These are phyloP conservation scores for Citrullus mucosospermus DNA, from an alignment of 306 rosid genomes.

Conservation along the genomic window DNA sequence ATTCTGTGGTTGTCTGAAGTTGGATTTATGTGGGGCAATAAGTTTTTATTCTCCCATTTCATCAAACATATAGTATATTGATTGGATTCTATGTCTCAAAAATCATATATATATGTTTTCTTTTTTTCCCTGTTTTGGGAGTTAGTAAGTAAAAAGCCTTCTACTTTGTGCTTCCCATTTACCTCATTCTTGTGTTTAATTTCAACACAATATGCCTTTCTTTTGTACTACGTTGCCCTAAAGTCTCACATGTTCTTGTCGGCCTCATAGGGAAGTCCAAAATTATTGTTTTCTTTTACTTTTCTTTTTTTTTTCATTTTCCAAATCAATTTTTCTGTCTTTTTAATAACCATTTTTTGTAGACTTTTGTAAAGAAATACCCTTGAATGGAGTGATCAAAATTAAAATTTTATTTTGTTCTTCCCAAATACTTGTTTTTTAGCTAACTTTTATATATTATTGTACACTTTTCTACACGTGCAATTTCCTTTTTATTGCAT, in stretches of 20 bases:
- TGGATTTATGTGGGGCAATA: constrained; percentile 2
- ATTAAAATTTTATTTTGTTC: not conserved
- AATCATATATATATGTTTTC: not conserved
- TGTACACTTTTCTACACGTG: not conserved
- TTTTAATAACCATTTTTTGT: not conserved
- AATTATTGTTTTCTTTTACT: not conserved
- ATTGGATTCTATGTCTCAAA: constrained; percentile 7
- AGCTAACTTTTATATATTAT: not conserved
- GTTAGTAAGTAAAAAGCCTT: not conserved
- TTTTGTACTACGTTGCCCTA: not conserved
- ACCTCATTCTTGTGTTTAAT: not conserved
- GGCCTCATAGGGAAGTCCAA: constrained; percentile 7
- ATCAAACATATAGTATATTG: not conserved
- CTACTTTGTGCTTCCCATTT: constrained; percentile 1
- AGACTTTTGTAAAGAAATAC: not conserved
- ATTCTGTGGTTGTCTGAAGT: not conserved
- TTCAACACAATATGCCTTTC: not conserved
- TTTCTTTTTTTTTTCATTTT: not conserved
- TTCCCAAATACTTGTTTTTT: not conserved
- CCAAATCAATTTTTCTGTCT: not conserved
- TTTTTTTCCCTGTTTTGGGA: not conserved
- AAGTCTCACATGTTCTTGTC: constrained; percentile 10
- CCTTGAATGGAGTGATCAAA: not conserved
- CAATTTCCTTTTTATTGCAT: not conserved
- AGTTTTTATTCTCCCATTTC: constrained; percentile 5